Base-by-base conservation (phyloP, 306 rosid species). In the Pyrus communis region DNA sequence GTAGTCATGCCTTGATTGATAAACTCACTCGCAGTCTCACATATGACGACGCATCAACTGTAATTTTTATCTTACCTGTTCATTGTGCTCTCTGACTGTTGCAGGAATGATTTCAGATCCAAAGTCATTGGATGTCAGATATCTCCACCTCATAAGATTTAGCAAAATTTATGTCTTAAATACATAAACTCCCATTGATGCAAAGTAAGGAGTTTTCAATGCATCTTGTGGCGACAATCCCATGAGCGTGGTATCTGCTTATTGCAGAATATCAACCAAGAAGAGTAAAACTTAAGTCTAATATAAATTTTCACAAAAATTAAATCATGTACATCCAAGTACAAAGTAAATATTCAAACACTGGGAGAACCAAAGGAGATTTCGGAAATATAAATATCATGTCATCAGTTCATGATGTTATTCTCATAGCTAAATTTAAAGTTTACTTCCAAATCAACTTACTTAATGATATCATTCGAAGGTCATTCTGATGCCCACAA, bases 31-130 rank as follows among this genome's bases (percentile, higher is more conserved):
- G 19, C 19, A 14, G 0, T 49, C 54, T 49, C 19, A 4, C 46
- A 68, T n/a, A 69, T 63, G 42, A 33, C 11, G 33, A 7, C 49
- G 11, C 33, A 30, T 54, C 28, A 67, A 35, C 25, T 22, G 22
- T 59, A 33, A 54, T 45, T 30, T 9, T 75, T 75, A 22, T 81
- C 88, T 90, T 91, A 91, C 98, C 71, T 91, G 95, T 75, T 91
- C 98, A 80, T 90, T 64, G 10, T 84, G 77, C 67, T 94, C 95
- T 77, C 76, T 76, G 73, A 94, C 89, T 73, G 97, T 86, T 42
- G 97, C 94, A 15, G 97, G 98, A 80, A 94, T 94, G 83, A 94
- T 90, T 84, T 94, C 98, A 65, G 95, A 94, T 76, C 98, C 98
- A 1, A 90, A 94, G 88, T 94, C 98, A 51, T 94, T 94, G 52